phyloP scores from a whole-genome alignment of 2,329 filamentous ascomycete genomes.

The Penicillium polonicum region DNA sequence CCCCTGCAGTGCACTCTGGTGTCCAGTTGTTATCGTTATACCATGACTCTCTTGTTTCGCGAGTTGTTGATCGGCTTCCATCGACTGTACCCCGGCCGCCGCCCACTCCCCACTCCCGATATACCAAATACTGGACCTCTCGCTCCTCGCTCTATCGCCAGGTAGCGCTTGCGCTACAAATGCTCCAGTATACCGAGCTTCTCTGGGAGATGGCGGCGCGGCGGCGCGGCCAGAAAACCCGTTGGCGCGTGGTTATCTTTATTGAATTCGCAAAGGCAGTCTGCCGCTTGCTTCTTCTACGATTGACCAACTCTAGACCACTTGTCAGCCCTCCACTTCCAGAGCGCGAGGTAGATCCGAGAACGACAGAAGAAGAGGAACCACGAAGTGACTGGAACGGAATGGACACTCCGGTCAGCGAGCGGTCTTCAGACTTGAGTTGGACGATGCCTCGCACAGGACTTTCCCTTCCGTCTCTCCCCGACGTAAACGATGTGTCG shows the following conservation, averaged over 20 bases:
- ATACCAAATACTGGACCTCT: constrained; percentile 63
- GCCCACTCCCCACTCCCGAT: constrained; percentile 60
- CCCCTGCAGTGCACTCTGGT: constrained; percentile 67
- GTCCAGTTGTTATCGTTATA: constrained; percentile 90
- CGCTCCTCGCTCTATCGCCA: constrained; percentile 71
- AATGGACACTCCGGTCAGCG: constrained; percentile 45
- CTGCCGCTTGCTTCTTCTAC: constrained; percentile 75
- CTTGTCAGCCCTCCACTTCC: constrained; percentile 81
- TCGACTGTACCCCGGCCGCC: constrained; percentile 51
- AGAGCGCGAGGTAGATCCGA: constrained; percentile 75
- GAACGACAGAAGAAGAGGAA: constrained; percentile 52
- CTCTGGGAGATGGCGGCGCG: constrained; percentile 98
- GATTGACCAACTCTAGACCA: constrained; percentile 78
- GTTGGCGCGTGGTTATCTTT: constrained; percentile 84
- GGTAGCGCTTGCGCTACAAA: constrained; percentile 77
- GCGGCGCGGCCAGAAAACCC: constrained; percentile 70
- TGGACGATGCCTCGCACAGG: constrained; percentile 97
- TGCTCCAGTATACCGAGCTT: constrained; percentile 91
- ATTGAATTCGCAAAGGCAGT: constrained; percentile 84
- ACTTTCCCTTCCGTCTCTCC: constrained; percentile 77
- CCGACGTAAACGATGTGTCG: constrained; percentile 77
- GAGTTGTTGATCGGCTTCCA: constrained; percentile 58
- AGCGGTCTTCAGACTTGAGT: constrained; percentile 49
- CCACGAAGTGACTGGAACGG: constrained; percentile 44
- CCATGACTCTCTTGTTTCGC: constrained; percentile 81